Conservation (phyloP, 176 grass and related monocot species). For the Themeda triandra region DNA sequence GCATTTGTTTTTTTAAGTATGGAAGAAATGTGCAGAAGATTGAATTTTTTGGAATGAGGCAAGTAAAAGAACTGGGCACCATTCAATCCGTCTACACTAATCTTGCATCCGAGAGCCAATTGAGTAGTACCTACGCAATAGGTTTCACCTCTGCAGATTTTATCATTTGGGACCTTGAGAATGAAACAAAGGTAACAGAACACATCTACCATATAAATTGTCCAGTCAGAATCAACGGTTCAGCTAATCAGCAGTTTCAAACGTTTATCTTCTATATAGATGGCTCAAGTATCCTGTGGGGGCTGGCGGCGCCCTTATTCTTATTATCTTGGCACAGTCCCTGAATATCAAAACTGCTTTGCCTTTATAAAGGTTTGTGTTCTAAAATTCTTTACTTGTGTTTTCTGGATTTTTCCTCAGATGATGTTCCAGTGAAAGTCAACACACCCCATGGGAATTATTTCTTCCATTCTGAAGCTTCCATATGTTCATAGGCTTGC, state of each 20-base stretch:
- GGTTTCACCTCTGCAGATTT: constrained; percentile 96
- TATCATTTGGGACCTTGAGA: constrained; percentile 88
- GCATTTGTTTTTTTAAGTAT: constrained; percentile 91
- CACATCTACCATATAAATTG: background rate
- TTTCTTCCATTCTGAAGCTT: background rate
- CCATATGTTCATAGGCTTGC: background rate
- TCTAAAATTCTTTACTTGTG: constrained; percentile 6
- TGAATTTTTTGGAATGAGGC: constrained; percentile 87
- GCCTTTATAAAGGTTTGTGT: constrained; percentile 80
- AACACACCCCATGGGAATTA: background rate
- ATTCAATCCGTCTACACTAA: constrained; percentile 56
- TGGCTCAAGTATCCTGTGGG: constrained; percentile 77
- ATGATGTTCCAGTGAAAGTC: background rate
- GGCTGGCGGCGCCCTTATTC: constrained; percentile 91
- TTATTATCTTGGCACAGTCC: constrained; percentile 76
- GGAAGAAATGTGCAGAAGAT: constrained; percentile 40
- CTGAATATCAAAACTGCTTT: constrained; percentile 81
- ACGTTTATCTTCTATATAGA: constrained; percentile 43
- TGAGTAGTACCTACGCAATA: constrained; percentile 55
- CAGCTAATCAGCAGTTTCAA: constrained; percentile 19
- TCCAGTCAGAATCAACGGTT: background rate
- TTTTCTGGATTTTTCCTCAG: background rate
- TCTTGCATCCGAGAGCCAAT: constrained; percentile 19
- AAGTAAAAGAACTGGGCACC: constrained; percentile 89
- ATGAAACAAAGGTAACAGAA: constrained; percentile 79